A percentile compares a stretch with the other conserved stretches of the same genome.
Conservation (phyloP, 2,329 filamentous ascomycete genomes). For the Pyrenophora teres region DNA sequence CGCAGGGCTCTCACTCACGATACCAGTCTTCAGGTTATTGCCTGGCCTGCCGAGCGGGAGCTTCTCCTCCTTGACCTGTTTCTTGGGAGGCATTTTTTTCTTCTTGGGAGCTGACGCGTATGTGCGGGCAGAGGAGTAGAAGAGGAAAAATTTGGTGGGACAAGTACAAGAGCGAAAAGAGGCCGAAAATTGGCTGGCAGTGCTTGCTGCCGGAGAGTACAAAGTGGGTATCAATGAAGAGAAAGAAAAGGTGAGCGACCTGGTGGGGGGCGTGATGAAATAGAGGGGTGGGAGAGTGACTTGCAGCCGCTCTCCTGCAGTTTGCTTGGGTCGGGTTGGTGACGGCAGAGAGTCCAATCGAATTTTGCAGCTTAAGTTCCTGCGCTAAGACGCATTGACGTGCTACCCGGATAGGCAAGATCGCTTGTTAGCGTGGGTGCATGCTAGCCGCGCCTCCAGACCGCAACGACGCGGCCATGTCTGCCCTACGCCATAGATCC, state of each 20-base stretch:
- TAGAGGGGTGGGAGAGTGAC: slow-evolving; percentile 15
- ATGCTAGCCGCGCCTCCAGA: slow-evolving; percentile 11
- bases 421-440: slow-evolving; percentile 9
- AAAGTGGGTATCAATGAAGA: slow-evolving; percentile 58
- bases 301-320: slow-evolving; percentile 17
- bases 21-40: slow-evolving; percentile 98
- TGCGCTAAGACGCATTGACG: slow-evolving; percentile 11
- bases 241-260: slow-evolving; percentile 54
- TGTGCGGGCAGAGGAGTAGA: slow-evolving; percentile 53
- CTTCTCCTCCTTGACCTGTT: slow-evolving; percentile 89
- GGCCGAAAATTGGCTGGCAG: slow-evolving; percentile 49
- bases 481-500: slow-evolving; percentile 10
- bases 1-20: slow-evolving; percentile 72
- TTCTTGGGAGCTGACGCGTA: slow-evolving; percentile 62
- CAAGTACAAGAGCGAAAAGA: slow-evolving; percentile 40
- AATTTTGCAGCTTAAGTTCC: slow-evolving; percentile 22
- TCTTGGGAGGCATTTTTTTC: slow-evolving; percentile 95
- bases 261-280: slow-evolving; percentile 44
- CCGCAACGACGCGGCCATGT: slow-evolving; percentile 7
- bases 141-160: slow-evolving; percentile 42
- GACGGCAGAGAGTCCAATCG: slow-evolving; percentile 13
- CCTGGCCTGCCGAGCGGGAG: slow-evolving; percentile 92
- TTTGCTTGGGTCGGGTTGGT: slow-evolving; percentile 15
- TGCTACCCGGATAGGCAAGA: slow-evolving; percentile 19
- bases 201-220: slow-evolving; percentile 56